Evolutionary conservation across 2,329 filamentous ascomycete species (phyloP), one percentile per base, ranked within the genome.

Genomic region (Botrytis hyacinthi): DNA sequence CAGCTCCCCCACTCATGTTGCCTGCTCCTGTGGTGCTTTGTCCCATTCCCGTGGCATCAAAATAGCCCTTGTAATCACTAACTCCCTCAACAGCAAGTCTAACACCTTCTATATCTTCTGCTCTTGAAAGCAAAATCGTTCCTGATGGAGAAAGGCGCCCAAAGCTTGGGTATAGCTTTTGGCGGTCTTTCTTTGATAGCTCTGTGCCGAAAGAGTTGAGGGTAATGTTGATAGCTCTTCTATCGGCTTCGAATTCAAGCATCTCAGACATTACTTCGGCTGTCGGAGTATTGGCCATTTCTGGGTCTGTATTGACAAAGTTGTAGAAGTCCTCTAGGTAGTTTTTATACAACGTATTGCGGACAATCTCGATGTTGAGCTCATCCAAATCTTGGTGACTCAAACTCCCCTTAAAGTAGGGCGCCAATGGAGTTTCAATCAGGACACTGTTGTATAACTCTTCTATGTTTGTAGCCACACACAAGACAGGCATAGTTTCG

Each of bases 341-440:
- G 86, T 98, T 98, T 88, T 99, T 99, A 87, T 98, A 99, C 51
- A 99, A 87, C 0, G 95, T 99, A 84, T 99, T 99, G 76, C 97
- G 92, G 74, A 99, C 93, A 83, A 99, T 99, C 85, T 99, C 96
- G 80, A 99, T 99, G 85, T 99, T 99, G 80, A 99, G 87, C 86
- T 99, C 97, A 84, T 99, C 96, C 68, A 99, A 88, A 82, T 99
- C 96, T 83, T 98, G 94, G 83, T 98, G 95, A 84, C 92, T 97
- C 75, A 99, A 87, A 78, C 93, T 97, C 79, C 94, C 94, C 85
- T 99, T 98, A 89, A 99, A 99, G 85, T 97, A 99, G 14, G 94
- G 91, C 22, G 96, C 96, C 66, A 99, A 87, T 7, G 96, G 96
- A 5, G 96, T 99, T 85, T 99, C 96, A 78, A 99, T 95, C 77